These are phyloP conservation scores for Metschnikowia anglica DNA, from an alignment of 805 yeast species.

Conservation along the genomic window DNA sequence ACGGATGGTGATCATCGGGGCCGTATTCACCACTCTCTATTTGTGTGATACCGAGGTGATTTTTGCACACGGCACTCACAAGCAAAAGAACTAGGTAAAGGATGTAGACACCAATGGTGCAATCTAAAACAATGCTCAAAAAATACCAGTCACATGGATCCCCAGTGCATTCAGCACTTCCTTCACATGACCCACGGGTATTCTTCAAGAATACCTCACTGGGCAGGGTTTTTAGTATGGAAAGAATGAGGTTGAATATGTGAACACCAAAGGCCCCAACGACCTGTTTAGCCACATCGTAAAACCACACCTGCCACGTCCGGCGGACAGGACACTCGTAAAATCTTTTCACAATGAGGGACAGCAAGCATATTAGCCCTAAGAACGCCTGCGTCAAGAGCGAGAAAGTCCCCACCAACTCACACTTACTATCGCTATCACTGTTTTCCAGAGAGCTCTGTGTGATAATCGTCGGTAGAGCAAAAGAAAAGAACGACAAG, in stretches of 20 bases:
- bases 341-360: slow-evolving; percentile 71
- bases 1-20: slow-evolving; percentile 54
- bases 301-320: slow-evolving; percentile 85
- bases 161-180: slow-evolving; percentile 17
- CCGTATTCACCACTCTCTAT: slow-evolving; percentile 65
- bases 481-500: slow-evolving; percentile 10
- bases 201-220: slow-evolving; percentile 13
- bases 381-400: slow-evolving; percentile 70
- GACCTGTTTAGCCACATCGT: slow-evolving; percentile 86
- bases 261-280: slow-evolving; percentile 87
- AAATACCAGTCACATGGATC: slow-evolving; percentile 96
- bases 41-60: slow-evolving; percentile 40
- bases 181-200: slow-evolving; percentile 26
- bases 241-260: slow-evolving; percentile 67
- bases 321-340: slow-evolving; percentile 78
- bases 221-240: slow-evolving; percentile 52
- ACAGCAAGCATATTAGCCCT: slow-evolving; percentile 74
- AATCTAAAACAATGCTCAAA: slow-evolving; percentile 81
- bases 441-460: slow-evolving; percentile 1
- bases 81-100: slow-evolving; percentile 52
- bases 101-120: slow-evolving; percentile 90
- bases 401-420: slow-evolving; percentile 79
- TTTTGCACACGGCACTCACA: slow-evolving; percentile 44
- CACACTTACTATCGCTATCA: slow-evolving; percentile 37
- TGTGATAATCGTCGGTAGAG: slow-evolving; percentile 13